Base-by-base conservation (phyloP, 2,329 filamentous ascomycete genomes). In the Tolypocladium endophyticum region DNA sequence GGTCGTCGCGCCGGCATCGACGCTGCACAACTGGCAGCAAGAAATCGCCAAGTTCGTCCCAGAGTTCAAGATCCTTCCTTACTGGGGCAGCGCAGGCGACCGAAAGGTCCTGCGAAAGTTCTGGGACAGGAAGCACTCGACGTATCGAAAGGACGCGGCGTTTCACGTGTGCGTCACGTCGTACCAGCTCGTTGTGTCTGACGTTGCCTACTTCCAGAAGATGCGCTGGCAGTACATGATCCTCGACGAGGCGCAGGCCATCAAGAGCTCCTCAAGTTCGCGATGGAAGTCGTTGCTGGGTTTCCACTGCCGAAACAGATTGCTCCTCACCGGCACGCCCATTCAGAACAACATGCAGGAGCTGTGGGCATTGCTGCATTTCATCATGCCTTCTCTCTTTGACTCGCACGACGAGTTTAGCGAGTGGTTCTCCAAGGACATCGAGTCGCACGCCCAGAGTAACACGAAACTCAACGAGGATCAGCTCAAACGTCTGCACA, bases 261-360 rank as follows among this genome's bases (percentile, higher is more conserved):
- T 99, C 85, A 99, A 99, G 80, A 97, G 92, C 63, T 97, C 94
- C 0, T 86, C 90, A 69, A 97, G 92, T 78, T 96, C 92, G 20
- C 86, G 94, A 70, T 99, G 94, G 94, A 99, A 97, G 82, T 92
- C 89, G 65, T 76, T 99, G 64, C 81, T 99, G 55, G 89, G 88
- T 57, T 97, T 97, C 81, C 90, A 95, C 72, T 97, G 93, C 76
- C 89, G 94, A 62, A 99, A 97, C 75, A 86, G 94, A 65, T 83
- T 99, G 55, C 79, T 99, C 53, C 83, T 99, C 25, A 99, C 94
- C 0, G 94, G 94, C 77, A 99, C 94, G 0, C 94, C 94, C 3
- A 97, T 99, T 65, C 94, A 99, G 74, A 99, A 99, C 79, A 99
- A 97, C 81, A 99, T 99, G 94, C 94, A 97, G 75, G 93, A 99